Evolutionary conservation across 192 early-diverging fungal species (phyloP), one percentile per base, ranked within the genome.

Genomic region (Coemansia asiatica): DNA sequence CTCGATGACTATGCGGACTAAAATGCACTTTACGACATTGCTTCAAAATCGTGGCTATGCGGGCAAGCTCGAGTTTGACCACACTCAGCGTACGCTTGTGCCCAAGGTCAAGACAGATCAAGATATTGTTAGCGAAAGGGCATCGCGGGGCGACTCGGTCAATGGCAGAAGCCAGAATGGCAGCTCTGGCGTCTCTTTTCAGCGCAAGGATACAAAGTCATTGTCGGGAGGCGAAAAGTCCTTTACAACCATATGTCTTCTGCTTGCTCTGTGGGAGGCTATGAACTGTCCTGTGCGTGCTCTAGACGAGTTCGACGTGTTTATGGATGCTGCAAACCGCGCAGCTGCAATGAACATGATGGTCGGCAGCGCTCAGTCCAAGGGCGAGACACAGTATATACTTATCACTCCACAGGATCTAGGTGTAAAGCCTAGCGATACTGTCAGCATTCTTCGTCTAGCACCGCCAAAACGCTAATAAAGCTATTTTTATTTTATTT

Each of bases 241-340:
- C 36, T 99, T 94, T 67, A 90, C 94, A 0, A 95, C 93, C 13
- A 90, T 98, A 18, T 97, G 95, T 71, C 83, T 99, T 63, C 84
- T 99, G 18, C 74, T 99, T 51, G 84, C 95, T 6, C 82, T 99
- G 22, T 99, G 97, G 97, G 91, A 96, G 49, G 83, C 86, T 10
- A 95, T 99, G 86, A 85, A 87, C 26, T 89, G 90, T 46, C 93
- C 95, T 7, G 91, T 99, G 55, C 86, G 96, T n/a, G 91, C 90
- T 22, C 79, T 99, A 68, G 97, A 99, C 71, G 97, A 99, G 85
- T 99, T 96, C 86, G 97, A 98, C 73, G 95, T 99, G 22, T 99
- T 95, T 67, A 96, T 95, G 95, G 97, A 99, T 74, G 93, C 94
- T 4, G 95, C 96, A n/a, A 98, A 98, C 74, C 87, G 97, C 6